phyloP scores from a whole-genome alignment of 2,329 filamentous ascomycete genomes.

The Zasmidium angulare region DNA sequence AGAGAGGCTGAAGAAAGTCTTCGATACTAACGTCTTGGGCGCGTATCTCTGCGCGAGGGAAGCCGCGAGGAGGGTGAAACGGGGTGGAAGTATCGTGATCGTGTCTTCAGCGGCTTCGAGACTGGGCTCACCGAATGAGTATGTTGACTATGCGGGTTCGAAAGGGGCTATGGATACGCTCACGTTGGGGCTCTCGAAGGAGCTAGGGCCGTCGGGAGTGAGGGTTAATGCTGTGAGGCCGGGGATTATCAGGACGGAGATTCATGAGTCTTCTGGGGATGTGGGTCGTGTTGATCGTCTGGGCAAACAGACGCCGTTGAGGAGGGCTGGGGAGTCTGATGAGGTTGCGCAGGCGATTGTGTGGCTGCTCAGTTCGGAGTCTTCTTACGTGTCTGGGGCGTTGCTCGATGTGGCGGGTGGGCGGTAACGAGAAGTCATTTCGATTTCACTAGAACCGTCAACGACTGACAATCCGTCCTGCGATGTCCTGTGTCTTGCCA shows the following conservation, averaged over 20 bases:
- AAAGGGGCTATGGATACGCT: slow-evolving; percentile 32
- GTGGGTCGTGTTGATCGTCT: slow-evolving; percentile 22
- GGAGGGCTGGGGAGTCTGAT: slow-evolving; percentile 27
- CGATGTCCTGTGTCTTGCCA: too few species aligned
- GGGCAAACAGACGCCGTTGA: slow-evolving; percentile 25
- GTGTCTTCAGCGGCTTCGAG: slow-evolving; percentile 29
- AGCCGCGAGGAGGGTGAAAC: slow-evolving; percentile 24
- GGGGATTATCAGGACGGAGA: slow-evolving; percentile 30
- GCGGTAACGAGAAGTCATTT: too few species aligned
- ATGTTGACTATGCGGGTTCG: slow-evolving; percentile 31
- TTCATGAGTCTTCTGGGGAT: slow-evolving; percentile 27
- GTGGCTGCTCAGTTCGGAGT: slow-evolving; percentile 25
- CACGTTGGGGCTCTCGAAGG: slow-evolving; percentile 27
- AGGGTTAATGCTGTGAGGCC: slow-evolving; percentile 30
- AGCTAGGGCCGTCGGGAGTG: slow-evolving; percentile 25
- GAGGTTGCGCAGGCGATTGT: slow-evolving; percentile 32
- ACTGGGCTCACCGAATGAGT: slow-evolving; percentile 29
- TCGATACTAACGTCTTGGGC: slow-evolving; percentile 30
- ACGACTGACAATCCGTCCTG: too few species aligned
- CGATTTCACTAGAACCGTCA: too few species aligned
- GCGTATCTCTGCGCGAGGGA: slow-evolving; percentile 31
- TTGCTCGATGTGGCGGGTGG: slow-evolving; percentile 25
- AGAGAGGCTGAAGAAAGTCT: slow-evolving; percentile 22
- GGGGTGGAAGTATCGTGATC: slow-evolving; percentile 25
- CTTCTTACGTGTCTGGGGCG: slow-evolving; percentile 23